Evolutionary conservation across 148 eudicot genomes (phyloP), one percentile per base, ranked within the genome.

Genomic region (Cornus kousa): DNA sequence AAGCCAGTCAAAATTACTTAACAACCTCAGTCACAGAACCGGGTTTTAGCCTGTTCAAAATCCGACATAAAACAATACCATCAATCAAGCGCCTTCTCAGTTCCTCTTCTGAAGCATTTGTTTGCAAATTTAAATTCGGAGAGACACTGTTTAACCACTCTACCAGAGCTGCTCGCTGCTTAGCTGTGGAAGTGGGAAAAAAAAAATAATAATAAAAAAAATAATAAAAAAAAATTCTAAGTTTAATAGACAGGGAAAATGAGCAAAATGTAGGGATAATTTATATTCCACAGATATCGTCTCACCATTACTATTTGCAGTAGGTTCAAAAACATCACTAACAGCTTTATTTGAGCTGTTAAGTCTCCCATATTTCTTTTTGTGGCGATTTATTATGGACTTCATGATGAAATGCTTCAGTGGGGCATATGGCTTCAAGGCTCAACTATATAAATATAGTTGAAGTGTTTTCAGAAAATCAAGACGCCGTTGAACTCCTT

Each of bases 61-160:
- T 76, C 66, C 83, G 87, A 75, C 88, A 86, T 17, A 96, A 74
- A 77, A 87, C 77, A 50, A 86, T 79, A 37, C 99, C 99, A 81
- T 94, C 97, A 37, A 83, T 79, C 86, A 96, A 85, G 70, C 86
- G 82, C 23, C 86, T 80, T 80, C 98, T 83, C 70, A 96, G 81
- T 78, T 96, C 98, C 77, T 90, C 97, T 68, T 88, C 98, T 6
- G 99, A 88, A 80, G 97, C 97, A 84, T 90, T 88, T 46, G 84
- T 72, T 11, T 93, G 87, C 82, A 96, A 50, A 69, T 76, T 84
- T 70, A 86, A 77, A 74, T 90, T 80, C 69, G 93, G 93, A 68
- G 91, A 91, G 74, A 88, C 64, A 50, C 72, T 80, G 74, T 94
- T 92, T 69, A 96, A 65, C 98, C 99, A 96, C 77, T 92, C 98